Base-by-base conservation (phyloP, 1,139 yeast genomes). In the Eremothecium coryli region DNA sequence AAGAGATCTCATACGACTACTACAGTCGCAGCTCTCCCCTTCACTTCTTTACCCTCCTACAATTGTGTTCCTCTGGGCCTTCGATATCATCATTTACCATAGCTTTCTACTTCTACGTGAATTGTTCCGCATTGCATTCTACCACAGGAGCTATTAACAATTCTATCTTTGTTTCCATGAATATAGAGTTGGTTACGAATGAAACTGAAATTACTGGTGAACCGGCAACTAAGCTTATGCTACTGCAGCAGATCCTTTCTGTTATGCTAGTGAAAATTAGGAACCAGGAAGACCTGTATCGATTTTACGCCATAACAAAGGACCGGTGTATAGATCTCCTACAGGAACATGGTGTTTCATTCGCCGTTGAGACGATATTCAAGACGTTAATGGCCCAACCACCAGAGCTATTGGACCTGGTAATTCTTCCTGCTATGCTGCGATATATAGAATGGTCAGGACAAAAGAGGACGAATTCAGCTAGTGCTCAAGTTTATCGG, bases 371-470 rank as follows among this genome's bases (percentile, higher is more conserved):
- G 13, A 9, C 30, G 23, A 23, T 37, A 9, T 37, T 37, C 32
- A 34, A 37, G 21, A 16, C 24, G 15, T 28, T 37, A 5, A 34
- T 31, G 40, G 12, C 21, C 11, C 31, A 31, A 15, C 34, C 40
- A 17, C 28, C 35, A 10, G 40, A 33, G 24, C 16, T 37, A 7
- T 27, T 37, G 15, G 31, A 33, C 4, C 31, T 36, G 24, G 35
- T 37, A 28, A 33, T 27, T 25, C 16, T 37, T 12, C 40, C 40
- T 2, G 35, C 35, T 7, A 33, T 33, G n/a, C 26, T 37, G 22
- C 35, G 40, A 10, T 37, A 26, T 22, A 27, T 37, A 17, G 32
- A 37, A 22, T 37, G 40, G 40, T 30, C 32, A 10, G 20, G 17
- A 9, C 18, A 25, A 8, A 10, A 15, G 12, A 26, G 16, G 14